A percentile compares a stretch with the other conserved stretches of the same genome.
Conservation (phyloP, 2,329 filamentous ascomycete genomes). For the Sclerotinia nivalis region DNA sequence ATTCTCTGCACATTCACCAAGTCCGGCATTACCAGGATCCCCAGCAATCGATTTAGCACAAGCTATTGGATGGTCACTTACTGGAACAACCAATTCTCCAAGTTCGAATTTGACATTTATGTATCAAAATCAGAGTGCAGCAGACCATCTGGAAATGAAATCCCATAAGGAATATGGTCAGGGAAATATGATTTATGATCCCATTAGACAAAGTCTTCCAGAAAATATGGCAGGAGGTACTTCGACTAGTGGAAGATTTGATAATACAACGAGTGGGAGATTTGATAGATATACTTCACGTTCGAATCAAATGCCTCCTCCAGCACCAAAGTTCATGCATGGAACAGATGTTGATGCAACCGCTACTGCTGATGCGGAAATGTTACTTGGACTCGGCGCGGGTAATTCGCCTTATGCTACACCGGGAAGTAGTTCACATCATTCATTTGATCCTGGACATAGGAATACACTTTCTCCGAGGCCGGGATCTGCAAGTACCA, state of each 20-base stretch:
- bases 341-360: constrained; percentile 39
- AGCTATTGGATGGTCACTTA: constrained; percentile 83
- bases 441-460: constrained; percentile 27
- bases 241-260: constrained; percentile 43
- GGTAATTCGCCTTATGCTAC: constrained; percentile 45
- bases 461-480: constrained; percentile 18
- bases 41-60: constrained; percentile 46
- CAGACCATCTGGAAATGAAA: constrained; percentile 28
- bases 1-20: constrained; percentile 32
- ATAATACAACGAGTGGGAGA: constrained; percentile 43
- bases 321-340: constrained; percentile 41
- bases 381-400: constrained; percentile 50
- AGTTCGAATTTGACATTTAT: constrained; percentile 81
- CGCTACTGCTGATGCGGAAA: constrained; percentile 49
- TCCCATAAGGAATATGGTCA: constrained; percentile 48
- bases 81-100: constrained; percentile 81
- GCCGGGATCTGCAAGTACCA: background rate
- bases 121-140: constrained; percentile 49
- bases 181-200: constrained; percentile 61
- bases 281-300: constrained; percentile 30
- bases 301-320: constrained; percentile 35
- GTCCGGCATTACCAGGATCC: constrained; percentile 47
- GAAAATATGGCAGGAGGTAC: constrained; percentile 48
- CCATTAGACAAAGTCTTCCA: constrained; percentile 57
- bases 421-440: constrained; percentile 24